These are phyloP conservation scores for Calonectria pseudoturangicola DNA, from an alignment of 2,329 filamentous ascomycete species.

Conservation along the genomic window DNA sequence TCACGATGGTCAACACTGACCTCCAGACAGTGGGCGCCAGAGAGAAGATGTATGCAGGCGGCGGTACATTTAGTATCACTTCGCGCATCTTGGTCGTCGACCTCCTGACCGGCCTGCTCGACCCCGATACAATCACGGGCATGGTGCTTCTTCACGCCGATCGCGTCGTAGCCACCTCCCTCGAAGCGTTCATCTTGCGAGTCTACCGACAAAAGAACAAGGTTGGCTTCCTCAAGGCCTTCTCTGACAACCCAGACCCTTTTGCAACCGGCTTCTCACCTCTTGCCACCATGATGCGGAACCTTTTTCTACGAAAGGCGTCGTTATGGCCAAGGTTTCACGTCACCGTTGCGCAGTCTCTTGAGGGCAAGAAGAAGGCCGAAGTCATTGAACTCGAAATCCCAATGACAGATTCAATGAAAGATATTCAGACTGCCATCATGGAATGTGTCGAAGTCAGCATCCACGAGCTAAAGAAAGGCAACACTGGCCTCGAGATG, in stretches of 20 bases:
- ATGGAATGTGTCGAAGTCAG: slow-evolving; percentile 97
- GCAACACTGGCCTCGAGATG: slow-evolving; percentile 92
- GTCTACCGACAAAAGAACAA: slow-evolving; percentile 98
- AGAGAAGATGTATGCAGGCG: slow-evolving; percentile 92
- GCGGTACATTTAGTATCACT: slow-evolving; percentile 96
- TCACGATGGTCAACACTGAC: slow-evolving; percentile 96
- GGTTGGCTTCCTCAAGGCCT: slow-evolving; percentile 93
- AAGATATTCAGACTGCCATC: slow-evolving; percentile 93
- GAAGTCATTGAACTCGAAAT: slow-evolving; percentile 98
- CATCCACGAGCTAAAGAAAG: slow-evolving; percentile 94
- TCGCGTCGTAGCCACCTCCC: slow-evolving; percentile 86
- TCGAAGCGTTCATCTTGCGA: slow-evolving; percentile 95
- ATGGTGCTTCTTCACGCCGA: slow-evolving; percentile 93
- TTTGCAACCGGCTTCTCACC: slow-evolving; percentile 93
- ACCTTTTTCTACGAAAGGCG: slow-evolving; percentile 88
- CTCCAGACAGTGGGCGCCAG: slow-evolving; percentile 89
- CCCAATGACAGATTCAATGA: slow-evolving; percentile 96
- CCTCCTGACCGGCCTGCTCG: slow-evolving; percentile 87
- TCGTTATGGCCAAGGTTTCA: slow-evolving; percentile 97
- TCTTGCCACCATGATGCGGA: slow-evolving; percentile 91
- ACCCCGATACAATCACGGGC: slow-evolving; percentile 90
- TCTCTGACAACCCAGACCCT: slow-evolving; percentile 94
- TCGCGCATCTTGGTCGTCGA: slow-evolving; percentile 97
- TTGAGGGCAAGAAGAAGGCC: slow-evolving; percentile 94
- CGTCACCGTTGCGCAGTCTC: slow-evolving; percentile 88